Conservation (phyloP, 495 filamentous ascomycete genomes). For the Neurospora sp. region DNA sequence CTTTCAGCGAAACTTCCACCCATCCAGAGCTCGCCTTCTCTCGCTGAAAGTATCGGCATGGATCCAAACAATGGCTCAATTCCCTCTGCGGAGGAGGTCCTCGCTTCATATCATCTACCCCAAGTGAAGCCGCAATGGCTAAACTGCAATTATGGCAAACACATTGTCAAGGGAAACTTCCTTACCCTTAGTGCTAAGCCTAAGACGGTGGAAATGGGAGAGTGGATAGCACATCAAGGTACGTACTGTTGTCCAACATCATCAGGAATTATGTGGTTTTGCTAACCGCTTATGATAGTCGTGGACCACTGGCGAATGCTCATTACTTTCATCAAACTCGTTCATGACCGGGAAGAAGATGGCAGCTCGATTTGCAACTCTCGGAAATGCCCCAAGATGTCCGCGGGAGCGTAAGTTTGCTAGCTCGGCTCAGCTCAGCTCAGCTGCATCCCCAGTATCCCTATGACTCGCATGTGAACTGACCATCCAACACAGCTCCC, state of each 20-base stretch:
- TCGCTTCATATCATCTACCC: slow-evolving; percentile 44
- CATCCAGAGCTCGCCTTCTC: slow-evolving; percentile 22
- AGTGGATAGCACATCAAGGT: slow-evolving; percentile 96
- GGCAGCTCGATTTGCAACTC: slow-evolving; percentile 72
- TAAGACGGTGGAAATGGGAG: slow-evolving; percentile 82
- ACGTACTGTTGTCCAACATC: slow-evolving; percentile 18
- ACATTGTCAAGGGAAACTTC: slow-evolving; percentile 93
- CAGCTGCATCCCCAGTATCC: neutral
- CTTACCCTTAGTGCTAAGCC: slow-evolving; percentile 87
- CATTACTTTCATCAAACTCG: slow-evolving; percentile 69
- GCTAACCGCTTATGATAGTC: slow-evolving; percentile 39
- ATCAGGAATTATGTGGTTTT: neutral
- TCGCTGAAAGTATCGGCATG: slow-evolving; percentile 28
- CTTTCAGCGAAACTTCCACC: slow-evolving; percentile 21
- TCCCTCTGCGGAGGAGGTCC: slow-evolving; percentile 35
- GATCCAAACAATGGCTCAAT: slow-evolving; percentile 21
- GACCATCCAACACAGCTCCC: slow-evolving; percentile 41
- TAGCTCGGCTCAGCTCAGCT: neutral
- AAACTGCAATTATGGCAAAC: slow-evolving; percentile 65
- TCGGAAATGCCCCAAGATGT: slow-evolving; percentile 79
- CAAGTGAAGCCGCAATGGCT: slow-evolving; percentile 29
- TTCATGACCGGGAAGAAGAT: slow-evolving; percentile 69
- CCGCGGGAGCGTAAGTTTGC: slow-evolving; percentile 69
- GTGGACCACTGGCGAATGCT: slow-evolving; percentile 84
- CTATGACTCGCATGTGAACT: neutral